Percentiles rank a stretch among this genome's conserved stretches.
phyloP scores from a whole-genome alignment of 371 early-diverging fungal species.

The Entomophthora muscae region DNA sequence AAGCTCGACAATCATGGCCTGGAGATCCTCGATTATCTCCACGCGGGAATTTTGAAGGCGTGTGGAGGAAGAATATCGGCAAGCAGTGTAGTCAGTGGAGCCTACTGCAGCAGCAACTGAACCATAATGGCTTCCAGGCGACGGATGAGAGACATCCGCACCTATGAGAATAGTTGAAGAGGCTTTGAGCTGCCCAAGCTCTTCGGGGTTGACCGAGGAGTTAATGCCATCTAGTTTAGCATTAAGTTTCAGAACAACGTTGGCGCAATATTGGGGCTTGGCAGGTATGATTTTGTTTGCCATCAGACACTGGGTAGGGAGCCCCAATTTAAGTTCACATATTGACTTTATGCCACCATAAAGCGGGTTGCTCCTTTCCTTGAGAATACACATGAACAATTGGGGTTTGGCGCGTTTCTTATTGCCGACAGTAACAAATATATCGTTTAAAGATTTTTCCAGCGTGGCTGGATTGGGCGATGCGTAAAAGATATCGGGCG shows the following conservation, averaged over 20 bases:
- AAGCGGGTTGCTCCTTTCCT: constrained; percentile 61
- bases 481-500: constrained; percentile 57
- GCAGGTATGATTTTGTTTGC: constrained; percentile 41
- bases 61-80: constrained; percentile 63
- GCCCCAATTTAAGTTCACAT: constrained; percentile 74
- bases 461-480: constrained; percentile 35
- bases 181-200: constrained; percentile 36
- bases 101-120: constrained; percentile 81
- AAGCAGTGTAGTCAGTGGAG: constrained; percentile 67
- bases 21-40: constrained; percentile 77
- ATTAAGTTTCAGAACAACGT: constrained; percentile 79
- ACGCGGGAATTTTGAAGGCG: constrained; percentile 64
- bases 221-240: constrained; percentile 74
- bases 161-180: constrained; percentile 81
- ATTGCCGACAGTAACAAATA: constrained; percentile 47
- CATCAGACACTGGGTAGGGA: constrained; percentile 85
- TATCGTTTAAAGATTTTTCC: constrained; percentile 49
- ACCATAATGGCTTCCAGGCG: constrained; percentile 49
- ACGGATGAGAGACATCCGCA: constrained; percentile 87
- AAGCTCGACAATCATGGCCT: constrained; percentile 62
- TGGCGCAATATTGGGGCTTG: constrained; percentile 49
- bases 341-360: constrained; percentile 91
- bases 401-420: constrained; percentile 54
- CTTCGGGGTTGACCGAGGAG: constrained; percentile 22
- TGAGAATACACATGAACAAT: constrained; percentile 63